Evolutionary conservation across 805 yeast genomes (phyloP), one percentile per base, ranked within the genome.

Genomic region (Cyberlindnera nakhonratchasimensis): DNA sequence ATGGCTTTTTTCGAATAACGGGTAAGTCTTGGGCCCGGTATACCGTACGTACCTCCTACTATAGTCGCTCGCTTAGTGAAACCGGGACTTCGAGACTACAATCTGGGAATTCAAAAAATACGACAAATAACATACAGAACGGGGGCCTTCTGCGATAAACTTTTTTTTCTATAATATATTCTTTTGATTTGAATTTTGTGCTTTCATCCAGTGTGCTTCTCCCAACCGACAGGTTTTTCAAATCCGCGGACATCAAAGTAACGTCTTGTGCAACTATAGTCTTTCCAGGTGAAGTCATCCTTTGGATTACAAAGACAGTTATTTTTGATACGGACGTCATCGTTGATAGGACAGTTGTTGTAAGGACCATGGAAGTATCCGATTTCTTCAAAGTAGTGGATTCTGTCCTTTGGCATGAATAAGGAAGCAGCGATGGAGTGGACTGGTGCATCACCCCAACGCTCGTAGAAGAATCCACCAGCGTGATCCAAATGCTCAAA

Each of bases 381-480:
- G 48, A 87, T 76, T 57, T 87, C 95, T 46, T 78, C 83, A 61
- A 89, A 89, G 72, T 83, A 79, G 58, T 88, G 95, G 37, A 88
- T 66, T 57, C 81, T 70, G 47, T 77, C 79, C 61, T 75, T 78
- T 41, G 84, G 79, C 62, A 86, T 60, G 67, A 88, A 85, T 51
- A 88, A 67, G 5, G 93, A 69, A 17, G 86, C 96, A 24, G 93
- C 96, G 56, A 87, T 80, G 6, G 95, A 84, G 64, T 87, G 96
- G 37, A 87, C 82, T 26, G 96, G 96, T 21, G 95, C 96, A 64
- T 87, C 96, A 54, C 96, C 95, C 96, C 95, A 86, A 65, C 96
- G 75, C 70, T 85, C 89, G 63, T 87, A 88, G 69, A 84, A 88
- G 68, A 88, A 88, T n/a, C 96, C 96, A 62, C 96, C 96, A 13